Base-by-base conservation (phyloP, 805 yeast genomes). In the Starmerella vitae region DNA sequence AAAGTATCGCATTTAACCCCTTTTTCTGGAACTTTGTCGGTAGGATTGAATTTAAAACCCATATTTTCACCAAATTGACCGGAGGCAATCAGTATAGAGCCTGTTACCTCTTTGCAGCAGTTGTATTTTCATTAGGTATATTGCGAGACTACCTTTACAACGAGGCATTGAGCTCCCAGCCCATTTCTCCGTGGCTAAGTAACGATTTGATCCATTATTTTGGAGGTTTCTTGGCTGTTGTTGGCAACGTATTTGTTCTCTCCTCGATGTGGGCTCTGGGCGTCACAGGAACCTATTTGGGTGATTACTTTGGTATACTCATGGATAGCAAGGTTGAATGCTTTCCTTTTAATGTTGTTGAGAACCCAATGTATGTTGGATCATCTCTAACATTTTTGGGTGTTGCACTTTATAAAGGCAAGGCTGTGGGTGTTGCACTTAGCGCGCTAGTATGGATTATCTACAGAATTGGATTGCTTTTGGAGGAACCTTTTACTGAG, bases 281-380 rank as follows among this genome's bases (percentile, higher is more conserved):
- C 19, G 74, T 91, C 44, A 88, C 95, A 12, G 98, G 98, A 19
- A 91, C 98, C 9, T 91, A 91, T 55, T 64, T 91, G 44, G 98
- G 98, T 31, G 98, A 91, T 60, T 93, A 91, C 63, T 91, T 91
- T 61, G 97, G 97, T 1, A 86, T 91, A 53, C 70, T 91, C 52
- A 91, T 88, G 91, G 76, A 77, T 46, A 72, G 81, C 47, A 72
- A 94, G 55, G 94, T 91, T 43, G 78, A 88, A 14, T 76, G 80
- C 1, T 91, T 91, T 71, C 98, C 98, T 13, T 91, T 91, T 71
- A 86, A 77, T 53, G 74, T 86, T 41, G 71, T 77, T 47, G 78
- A 84, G 54, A 88, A 91, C 61, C 98, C 98, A 48, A 91, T 91
- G 98, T 91, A 91, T 62, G 78, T 80, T 55, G 98, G 98, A 13